A percentile compares a stretch with the other conserved stretches of the same genome.
phyloP scores from a whole-genome alignment of 2,329 filamentous ascomycete species.

The Diplodia mutila region DNA sequence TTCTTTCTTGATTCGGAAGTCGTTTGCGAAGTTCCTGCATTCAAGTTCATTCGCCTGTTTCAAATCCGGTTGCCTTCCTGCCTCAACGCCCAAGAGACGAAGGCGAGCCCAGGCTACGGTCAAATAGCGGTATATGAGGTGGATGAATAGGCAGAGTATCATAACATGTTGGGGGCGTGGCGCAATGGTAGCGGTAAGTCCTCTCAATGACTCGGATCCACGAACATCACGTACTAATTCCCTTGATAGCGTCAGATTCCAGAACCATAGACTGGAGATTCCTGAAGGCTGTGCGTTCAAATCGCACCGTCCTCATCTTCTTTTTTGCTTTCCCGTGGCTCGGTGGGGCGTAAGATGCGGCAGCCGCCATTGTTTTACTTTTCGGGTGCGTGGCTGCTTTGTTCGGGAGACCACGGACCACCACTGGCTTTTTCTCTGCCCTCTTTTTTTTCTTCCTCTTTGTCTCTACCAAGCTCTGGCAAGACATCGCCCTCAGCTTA shows the following conservation, averaged over 20 bases:
- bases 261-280: not conserved
- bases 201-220: not conserved
- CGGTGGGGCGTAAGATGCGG: not conserved
- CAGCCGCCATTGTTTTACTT: not conserved
- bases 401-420: not conserved
- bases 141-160: not conserved
- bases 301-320: slow-evolving; percentile 9
- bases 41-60: not conserved
- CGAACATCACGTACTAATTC: not conserved
- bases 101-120: not conserved
- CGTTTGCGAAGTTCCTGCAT: not conserved
- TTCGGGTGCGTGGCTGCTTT: not conserved
- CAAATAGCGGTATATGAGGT: not conserved
- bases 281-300: slow-evolving; percentile 21
- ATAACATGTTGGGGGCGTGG: slow-evolving; percentile 4
- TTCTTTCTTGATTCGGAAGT: not conserved
- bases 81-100: not conserved
- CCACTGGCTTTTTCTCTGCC: not conserved
- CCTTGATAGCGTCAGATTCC: slow-evolving; percentile 15
- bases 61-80: not conserved
- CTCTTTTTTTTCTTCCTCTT: no score
- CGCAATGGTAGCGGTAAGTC: slow-evolving; percentile 19
- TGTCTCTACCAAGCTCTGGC: not conserved
- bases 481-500: not conserved
- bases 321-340: not conserved